Evolutionary conservation across 176 grass and related monocot genomes (phyloP), one percentile per base, ranked within the genome.

Genomic region (Aegilops bicornis): DNA sequence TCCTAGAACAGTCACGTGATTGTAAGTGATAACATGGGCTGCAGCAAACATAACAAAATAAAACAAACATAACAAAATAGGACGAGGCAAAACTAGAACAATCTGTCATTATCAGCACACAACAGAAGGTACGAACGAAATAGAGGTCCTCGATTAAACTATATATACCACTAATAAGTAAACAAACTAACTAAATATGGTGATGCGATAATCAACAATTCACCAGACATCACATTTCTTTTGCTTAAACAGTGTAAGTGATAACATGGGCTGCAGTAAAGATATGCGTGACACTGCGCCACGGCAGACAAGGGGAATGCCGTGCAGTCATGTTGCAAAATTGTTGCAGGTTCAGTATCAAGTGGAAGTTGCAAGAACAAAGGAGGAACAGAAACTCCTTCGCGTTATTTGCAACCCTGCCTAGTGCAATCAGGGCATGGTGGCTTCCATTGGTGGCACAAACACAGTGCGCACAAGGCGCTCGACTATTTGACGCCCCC

Each of bases 401-500:
- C 31, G 31, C 16, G 15, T 69, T 35, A 42, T 64, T 31, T 4
- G 36, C 52, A 36, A 6, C 10, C 23, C 10, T 0, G 13, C 23
- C 22, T 22, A 58, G 11, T 24, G 17, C 10, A 33, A 69, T 32
- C 4, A 63, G 52, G 37, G 8, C 22, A 78, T 35, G 25, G 33
- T 15, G 10, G 23, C 40, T 48, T 75, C 5, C 8, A 75, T 29
- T 10, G 42, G 42, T 10, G 72, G 72, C 43, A 50, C 42, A 75
- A 75, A 27, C 7, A 15, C 1, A 29, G 73, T 13, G 78, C n/a
- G 59, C 58, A 31, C 31, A 61, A 30, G 54, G 77, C 24, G 77
- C 69, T 89, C 59, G 88, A 89, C 4, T 5, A 31, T 80, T 68
- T 76, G 82, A 32, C 59, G 58, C 43, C 19, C 17, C 87, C 11